Evolutionary conservation across 1,139 yeast genomes (phyloP).

Genomic region (Entelexis paramagnoliae): DNA sequence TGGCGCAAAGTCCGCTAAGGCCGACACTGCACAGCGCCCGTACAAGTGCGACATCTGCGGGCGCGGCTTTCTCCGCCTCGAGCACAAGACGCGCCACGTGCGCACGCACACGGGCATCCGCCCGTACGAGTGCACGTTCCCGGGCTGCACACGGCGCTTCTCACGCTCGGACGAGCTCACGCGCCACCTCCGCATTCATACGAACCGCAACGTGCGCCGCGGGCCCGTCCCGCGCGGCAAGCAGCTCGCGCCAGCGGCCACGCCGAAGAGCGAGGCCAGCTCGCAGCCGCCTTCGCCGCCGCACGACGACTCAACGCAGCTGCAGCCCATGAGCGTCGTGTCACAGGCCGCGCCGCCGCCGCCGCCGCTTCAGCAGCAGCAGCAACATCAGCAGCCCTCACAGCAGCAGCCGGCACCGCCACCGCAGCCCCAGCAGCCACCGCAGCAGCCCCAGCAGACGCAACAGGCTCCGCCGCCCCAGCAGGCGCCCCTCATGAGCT

Average conservation of each 20-base stretch:
- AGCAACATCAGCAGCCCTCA: background rate
- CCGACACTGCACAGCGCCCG: conserved; percentile 46
- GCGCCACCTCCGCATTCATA: conserved; percentile 78
- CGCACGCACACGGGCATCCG: conserved; percentile 94
- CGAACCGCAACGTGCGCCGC: conserved; percentile 40
- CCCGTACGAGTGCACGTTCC: conserved; percentile 80
- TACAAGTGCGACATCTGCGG: conserved; percentile 87
- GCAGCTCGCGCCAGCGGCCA: conserved; percentile 16
- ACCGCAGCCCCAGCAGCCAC: background rate
- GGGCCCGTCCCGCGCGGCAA: conserved; percentile 20
- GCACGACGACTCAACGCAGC: conserved; percentile 9
- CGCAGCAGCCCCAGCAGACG: background rate
- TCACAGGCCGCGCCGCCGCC: conserved; percentile 2
- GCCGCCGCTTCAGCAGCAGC: background rate
- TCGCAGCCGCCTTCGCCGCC: conserved; percentile 13
- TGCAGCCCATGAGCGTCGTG: conserved; percentile 7
- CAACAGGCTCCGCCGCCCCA: background rate
- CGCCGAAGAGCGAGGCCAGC: background rate
- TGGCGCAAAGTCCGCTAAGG: conserved; percentile 16
- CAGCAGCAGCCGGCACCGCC: background rate
- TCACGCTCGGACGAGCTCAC: conserved; percentile 86
- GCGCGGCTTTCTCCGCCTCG: conserved; percentile 83
- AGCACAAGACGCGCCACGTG: conserved; percentile 89
- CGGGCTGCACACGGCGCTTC: conserved; percentile 78
- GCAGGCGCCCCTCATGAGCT: conserved; percentile 3